Base-by-base conservation (phyloP, 2,329 filamentous ascomycete species). In the Penicillium crustosum region DNA sequence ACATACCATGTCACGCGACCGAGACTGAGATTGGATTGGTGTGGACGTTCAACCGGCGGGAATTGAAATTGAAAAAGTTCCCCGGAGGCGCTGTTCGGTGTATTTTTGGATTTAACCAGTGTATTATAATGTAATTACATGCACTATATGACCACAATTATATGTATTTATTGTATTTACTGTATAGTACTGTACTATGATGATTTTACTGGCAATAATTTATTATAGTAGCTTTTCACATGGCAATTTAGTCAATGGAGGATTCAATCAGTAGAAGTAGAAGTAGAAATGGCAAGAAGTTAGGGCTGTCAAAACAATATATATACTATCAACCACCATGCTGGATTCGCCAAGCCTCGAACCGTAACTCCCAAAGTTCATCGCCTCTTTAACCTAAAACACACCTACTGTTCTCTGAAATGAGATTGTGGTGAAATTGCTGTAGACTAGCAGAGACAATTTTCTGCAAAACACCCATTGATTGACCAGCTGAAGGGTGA, bases 1-100 rank as follows among this genome's bases (percentile, higher is more conserved):
- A 70, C 72, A 74, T 74, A 50, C 70, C 71, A 68, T 55, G 44
- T 41, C 45, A 39, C 43, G 42, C 48, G 51, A 52, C 36, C 45
- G 45, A 45, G 48, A 44, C 49, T 47, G 51, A 38, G 45, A 55
- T 50, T 44, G 23, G 55, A 54, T 42, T 31, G 45, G 48, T 45
- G 38, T 33, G 27, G 49, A 36, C 3, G 31, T 44, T 55, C 27
- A 43, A 38, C 41, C 43, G 31, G 44, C 55, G 45, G 58, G 62
- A 58, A 51, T 60, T 57, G 35, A 59, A 35, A 48, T 59, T 57
- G 49, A 57, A 53, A 56, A 57, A 53, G 35, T 57, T 35, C 49
- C 48, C 27, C 55, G 49, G 55, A 57, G 42, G 35, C 42, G 19
- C 29, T 51, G 25, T 51, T 42, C 36, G 17, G 27, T 36, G 55